phyloP scores from a whole-genome alignment of 2,329 filamentous ascomycete genomes.

The Phoma sp. region DNA sequence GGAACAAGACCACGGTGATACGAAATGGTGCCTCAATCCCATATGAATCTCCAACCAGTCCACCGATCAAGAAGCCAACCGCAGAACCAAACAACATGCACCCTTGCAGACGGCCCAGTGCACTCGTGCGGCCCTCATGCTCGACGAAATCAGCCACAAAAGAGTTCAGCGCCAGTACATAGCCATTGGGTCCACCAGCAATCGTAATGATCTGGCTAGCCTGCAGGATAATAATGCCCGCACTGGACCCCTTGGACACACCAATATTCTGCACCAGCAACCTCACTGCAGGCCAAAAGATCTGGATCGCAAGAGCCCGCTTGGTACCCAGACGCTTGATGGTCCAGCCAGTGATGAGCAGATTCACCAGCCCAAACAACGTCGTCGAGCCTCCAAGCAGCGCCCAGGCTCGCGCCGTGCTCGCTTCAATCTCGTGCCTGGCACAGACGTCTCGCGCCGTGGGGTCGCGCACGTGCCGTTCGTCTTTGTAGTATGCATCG shows the following conservation, averaged over 20 bases:
- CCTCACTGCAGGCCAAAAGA: conserved; percentile 68
- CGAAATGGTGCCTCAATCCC: conserved; percentile 71
- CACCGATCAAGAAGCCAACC: conserved; percentile 69
- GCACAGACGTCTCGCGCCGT: conserved; percentile 61
- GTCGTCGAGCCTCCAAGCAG: conserved; percentile 72
- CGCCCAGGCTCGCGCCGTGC: conserved; percentile 68
- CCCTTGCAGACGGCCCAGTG: conserved; percentile 71
- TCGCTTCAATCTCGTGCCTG: conserved; percentile 67
- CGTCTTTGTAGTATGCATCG: conserved; percentile 68
- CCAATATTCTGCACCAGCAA: conserved; percentile 69
- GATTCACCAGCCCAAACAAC: conserved; percentile 69
- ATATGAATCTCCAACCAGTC: conserved; percentile 67
- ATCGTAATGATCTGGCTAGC: conserved; percentile 71
- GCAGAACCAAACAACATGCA: conserved; percentile 71
- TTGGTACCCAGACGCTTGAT: conserved; percentile 72
- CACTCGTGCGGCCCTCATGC: conserved; percentile 65
- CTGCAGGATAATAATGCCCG: conserved; percentile 73
- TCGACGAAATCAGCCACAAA: conserved; percentile 70
- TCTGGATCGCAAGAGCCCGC: conserved; percentile 66
- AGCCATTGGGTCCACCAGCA: conserved; percentile 71
- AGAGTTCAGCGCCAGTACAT: conserved; percentile 72
- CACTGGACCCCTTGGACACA: conserved; percentile 64
- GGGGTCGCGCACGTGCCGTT: conserved; percentile 55
- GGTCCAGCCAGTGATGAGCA: conserved; percentile 71
- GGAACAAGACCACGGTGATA: conserved; percentile 65